Base-by-base conservation (phyloP, 768 basidiomycete genomes). In the Trametes sanguinea region DNA sequence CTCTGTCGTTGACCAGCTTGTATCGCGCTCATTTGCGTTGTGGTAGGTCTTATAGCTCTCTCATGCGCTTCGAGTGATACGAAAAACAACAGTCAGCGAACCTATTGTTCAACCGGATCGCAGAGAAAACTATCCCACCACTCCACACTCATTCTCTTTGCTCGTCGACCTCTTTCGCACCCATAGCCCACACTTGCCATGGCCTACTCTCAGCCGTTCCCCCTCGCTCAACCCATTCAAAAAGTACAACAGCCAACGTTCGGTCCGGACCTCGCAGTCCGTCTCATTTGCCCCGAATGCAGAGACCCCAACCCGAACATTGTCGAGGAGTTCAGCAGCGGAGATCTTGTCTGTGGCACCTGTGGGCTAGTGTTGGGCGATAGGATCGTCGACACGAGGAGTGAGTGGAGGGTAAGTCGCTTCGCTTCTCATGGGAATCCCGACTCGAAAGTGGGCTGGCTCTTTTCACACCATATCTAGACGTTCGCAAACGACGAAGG, bases 401-500 rank as follows among this genome's bases (percentile, higher is more conserved):
- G 93, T 78, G 97, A 99, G 88, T 99, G 95, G 92, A 80, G 88
- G 81, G 91, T 92, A 80, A 81, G 91, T 85, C 45, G 13, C 42
- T 48, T 50, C 30, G 50, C n/a, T 57, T 32, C 57, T 63, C 54
- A 39, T 35, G 46, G 54, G 59, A 60, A 52, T 61, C 63, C 65
- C 63, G 55, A 63, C 65, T 61, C 61, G 60, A 54, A 43, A 22
- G 54, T 67, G 63, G 61, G 14, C 70, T 46, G 29, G 62, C 51
- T 54, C 61, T 62, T 46, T 35, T 67, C 54, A 67, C 71, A 57
- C 69, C 46, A 13, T 65, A 27, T 63, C n/a, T 79, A 98, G 92
- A 98, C 97, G 63, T 99, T 99, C 76, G 97, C 97, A 67, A 97
- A 98, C 73, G 96, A 98, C 70, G 97, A 99, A 80, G 95, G 96